These are phyloP conservation scores for Candida albicans DNA, from an alignment of 1,139 yeast genomes.

Conservation along the genomic window DNA sequence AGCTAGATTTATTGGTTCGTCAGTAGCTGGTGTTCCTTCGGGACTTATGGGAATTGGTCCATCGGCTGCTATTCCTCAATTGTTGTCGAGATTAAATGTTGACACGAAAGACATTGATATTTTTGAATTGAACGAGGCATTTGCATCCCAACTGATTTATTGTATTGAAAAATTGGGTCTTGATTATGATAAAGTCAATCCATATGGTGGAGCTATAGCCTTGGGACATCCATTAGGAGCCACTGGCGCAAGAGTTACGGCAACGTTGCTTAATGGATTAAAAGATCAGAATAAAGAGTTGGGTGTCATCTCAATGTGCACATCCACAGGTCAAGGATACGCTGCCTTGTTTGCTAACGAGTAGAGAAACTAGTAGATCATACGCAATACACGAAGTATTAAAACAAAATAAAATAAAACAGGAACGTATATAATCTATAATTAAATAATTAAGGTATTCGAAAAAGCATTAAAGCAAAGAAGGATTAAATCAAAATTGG, in stretches of 20 bases:
- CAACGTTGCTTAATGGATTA: constrained; percentile 37
- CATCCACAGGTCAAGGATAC: constrained; percentile 46
- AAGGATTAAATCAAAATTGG: background rate
- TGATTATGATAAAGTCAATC: constrained; percentile 34
- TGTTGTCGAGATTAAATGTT: constrained; percentile 26
- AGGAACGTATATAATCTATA: background rate
- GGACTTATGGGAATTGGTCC: constrained; percentile 44
- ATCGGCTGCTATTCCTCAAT: constrained; percentile 36
- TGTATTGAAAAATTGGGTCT: constrained; percentile 32
- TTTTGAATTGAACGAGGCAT: constrained; percentile 44
- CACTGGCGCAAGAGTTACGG: constrained; percentile 37
- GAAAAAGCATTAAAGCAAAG: background rate
- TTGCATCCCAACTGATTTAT: constrained; percentile 41
- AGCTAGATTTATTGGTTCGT: constrained; percentile 41
- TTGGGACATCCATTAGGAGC: constrained; percentile 46
- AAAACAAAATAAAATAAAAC: background rate
- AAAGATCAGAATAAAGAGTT: constrained; percentile 27
- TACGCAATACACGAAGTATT: background rate
- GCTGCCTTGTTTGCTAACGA: constrained; percentile 39
- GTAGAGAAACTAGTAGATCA: background rate
- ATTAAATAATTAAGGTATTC: background rate
- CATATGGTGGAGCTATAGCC: constrained; percentile 46
- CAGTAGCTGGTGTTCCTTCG: constrained; percentile 38
- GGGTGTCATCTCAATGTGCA: constrained; percentile 44
- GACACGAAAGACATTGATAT: constrained; percentile 31